A percentile compares a stretch with the other conserved stretches of the same genome.
These are phyloP conservation scores for Bipolaris victoriae DNA, from an alignment of 2,329 filamentous ascomycete species.

Conservation along the genomic window DNA sequence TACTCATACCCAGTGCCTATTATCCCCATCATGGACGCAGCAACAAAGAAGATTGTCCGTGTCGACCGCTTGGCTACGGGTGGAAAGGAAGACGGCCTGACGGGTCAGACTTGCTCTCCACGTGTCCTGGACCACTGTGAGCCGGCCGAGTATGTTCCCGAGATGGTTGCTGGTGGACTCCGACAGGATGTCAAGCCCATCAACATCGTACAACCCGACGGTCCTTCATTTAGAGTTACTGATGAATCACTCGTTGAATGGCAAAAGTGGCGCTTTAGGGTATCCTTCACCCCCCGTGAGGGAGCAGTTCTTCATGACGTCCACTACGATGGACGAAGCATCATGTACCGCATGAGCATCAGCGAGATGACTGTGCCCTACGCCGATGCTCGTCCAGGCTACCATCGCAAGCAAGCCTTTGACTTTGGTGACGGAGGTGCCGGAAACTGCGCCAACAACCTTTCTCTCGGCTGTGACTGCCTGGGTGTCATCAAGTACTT, in stretches of 20 bases:
- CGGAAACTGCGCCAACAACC: constrained; percentile 70
- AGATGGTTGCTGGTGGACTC: constrained; percentile 47
- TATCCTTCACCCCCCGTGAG: constrained; percentile 54
- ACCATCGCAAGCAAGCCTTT: constrained; percentile 73
- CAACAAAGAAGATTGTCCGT: constrained; percentile 44
- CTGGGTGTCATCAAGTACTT: constrained; percentile 72
- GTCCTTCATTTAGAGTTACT: constrained; percentile 67
- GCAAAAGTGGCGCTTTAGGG: constrained; percentile 55
- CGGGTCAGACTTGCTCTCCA: constrained; percentile 48
- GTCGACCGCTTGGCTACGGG: constrained; percentile 48
- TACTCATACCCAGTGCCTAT: constrained; percentile 50
- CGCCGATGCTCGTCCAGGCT: constrained; percentile 67
- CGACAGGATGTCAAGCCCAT: constrained; percentile 66
- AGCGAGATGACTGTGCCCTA: constrained; percentile 75
- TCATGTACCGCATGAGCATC: constrained; percentile 71
- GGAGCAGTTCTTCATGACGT: constrained; percentile 76
- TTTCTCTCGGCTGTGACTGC: constrained; percentile 71
- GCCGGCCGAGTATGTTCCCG: constrained; percentile 57
- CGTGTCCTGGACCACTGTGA: constrained; percentile 57
- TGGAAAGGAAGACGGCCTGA: constrained; percentile 46
- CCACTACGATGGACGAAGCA: constrained; percentile 67
- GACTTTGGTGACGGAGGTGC: constrained; percentile 74
- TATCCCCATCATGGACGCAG: constrained; percentile 47
- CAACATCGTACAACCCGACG: constrained; percentile 73
- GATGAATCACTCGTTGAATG: constrained; percentile 54